Base-by-base conservation (phyloP, 2,329 filamentous ascomycete genomes). In the Penicillium sp. region DNA sequence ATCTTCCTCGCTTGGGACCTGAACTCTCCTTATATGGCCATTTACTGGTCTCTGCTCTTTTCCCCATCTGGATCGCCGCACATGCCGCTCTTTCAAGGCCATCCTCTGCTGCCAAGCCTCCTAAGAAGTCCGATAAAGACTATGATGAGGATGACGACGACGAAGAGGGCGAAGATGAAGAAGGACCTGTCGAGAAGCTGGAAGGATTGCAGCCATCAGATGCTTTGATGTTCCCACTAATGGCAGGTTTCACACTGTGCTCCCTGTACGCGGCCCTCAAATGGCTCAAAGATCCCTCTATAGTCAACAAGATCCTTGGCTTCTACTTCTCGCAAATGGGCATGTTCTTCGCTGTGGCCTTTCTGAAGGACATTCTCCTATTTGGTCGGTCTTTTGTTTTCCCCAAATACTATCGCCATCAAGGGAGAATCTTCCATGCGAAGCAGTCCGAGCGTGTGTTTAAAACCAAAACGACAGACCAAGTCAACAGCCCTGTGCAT, bases 231-330 rank as follows among this genome's bases (percentile, higher is more conserved):
- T 90, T 97, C 61, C 95, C 93, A 1, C 65, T 97, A 31, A 79
- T 92, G 53, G 93, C 92, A 6, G 91, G 87, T 2, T 68, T 80
- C 10, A 86, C 88, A 1, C 84, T 98, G 9, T 82, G 86, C 43
- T 86, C 86, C 5, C 80, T 98, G 13, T 98, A 98, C 78, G 88
- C 93, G 66, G 80, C 96, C 58, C 91, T 98, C 70, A 91, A 96
- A 72, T 95, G 89, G 84, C 84, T 97, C 54, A 82, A 93, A 63
- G 90, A 96, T 68, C 88, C 92, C 1, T 81, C 86, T 11, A 79
- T 96, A 22, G 77, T 98, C 67, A 97, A 93, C 78, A 90, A 88
- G 74, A 84, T 96, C 39, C 78, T 98, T 22, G 88, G 90, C 39
- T 86, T 84, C 68, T 97, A 98, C 78, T 93, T 96, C 75, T 90